Conservation (phyloP, 352 stramenopile genomes). For the Thalassiosira exigua region DNA sequence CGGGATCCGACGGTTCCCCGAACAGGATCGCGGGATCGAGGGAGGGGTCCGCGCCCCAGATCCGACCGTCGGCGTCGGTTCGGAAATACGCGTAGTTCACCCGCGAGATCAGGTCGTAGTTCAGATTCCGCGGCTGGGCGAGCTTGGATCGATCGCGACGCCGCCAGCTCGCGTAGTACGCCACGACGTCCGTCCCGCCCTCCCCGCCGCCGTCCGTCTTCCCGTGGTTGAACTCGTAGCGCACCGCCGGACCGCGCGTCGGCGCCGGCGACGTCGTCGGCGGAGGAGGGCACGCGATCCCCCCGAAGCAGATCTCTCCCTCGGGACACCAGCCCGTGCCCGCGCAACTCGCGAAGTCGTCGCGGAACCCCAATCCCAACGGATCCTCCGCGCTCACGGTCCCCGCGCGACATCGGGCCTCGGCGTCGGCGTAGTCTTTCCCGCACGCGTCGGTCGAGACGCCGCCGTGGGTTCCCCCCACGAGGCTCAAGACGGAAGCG, state of each 20-base stretch:
- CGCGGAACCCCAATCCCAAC: slow-evolving; percentile 16
- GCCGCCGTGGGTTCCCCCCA: no score
- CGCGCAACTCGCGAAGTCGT: slow-evolving; percentile 22
- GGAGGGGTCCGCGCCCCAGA: slow-evolving; percentile 50
- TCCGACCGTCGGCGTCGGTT: slow-evolving; percentile 19
- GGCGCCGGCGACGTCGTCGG: slow-evolving; percentile 3
- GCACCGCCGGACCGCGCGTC: neutral
- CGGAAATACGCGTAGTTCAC: slow-evolving; percentile 25
- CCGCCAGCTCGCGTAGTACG: slow-evolving; percentile 48
- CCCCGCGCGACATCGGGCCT: slow-evolving; percentile 15
- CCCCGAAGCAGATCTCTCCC: slow-evolving; percentile 24
- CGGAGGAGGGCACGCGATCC: slow-evolving; percentile 31
- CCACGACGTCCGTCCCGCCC: slow-evolving; percentile 3
- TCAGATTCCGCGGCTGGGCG: slow-evolving; percentile 42
- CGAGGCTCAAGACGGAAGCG: slow-evolving; percentile 7
- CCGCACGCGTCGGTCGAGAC: slow-evolving; percentile 32
- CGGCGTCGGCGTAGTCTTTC: slow-evolving; percentile 33
- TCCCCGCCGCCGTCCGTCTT: no score
- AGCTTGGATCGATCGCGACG: slow-evolving; percentile 40
- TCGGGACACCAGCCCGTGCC: slow-evolving; percentile 19
- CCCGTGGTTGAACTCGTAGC: neutral
- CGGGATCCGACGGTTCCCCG: slow-evolving; percentile 21
- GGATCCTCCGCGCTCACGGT: neutral
- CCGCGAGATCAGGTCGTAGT: slow-evolving; percentile 38
- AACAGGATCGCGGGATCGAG: slow-evolving; percentile 48